Conservation (phyloP, 2,329 filamentous ascomycete species). For the Apiospora pterosperma region DNA sequence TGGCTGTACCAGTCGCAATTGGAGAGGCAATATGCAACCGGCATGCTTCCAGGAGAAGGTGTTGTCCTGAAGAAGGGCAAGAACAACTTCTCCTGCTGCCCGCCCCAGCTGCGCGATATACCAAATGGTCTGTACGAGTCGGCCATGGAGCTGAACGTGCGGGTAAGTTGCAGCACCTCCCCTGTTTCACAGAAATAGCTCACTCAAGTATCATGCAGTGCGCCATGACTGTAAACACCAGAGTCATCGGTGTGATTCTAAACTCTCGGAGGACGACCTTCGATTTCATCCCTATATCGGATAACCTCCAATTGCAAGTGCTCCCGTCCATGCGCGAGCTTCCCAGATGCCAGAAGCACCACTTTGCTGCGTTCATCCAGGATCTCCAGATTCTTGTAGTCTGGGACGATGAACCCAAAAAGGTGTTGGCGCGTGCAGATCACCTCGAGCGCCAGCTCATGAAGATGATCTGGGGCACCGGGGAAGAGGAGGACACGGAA, state of each 20-base stretch:
- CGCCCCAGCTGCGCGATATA: constrained; percentile 32
- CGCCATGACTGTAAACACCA: constrained; percentile 66
- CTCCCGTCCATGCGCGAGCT: constrained; percentile 55
- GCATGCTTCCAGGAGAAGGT: constrained; percentile 33
- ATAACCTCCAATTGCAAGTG: constrained; percentile 59
- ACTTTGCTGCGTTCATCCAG: constrained; percentile 62
- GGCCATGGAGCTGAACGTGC: constrained; percentile 35
- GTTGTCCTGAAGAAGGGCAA: constrained; percentile 37
- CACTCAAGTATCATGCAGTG: constrained; percentile 35
- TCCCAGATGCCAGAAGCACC: constrained; percentile 59
- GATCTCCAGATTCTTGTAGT: constrained; percentile 57
- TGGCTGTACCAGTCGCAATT: constrained; percentile 61
- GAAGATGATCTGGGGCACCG: constrained; percentile 53
- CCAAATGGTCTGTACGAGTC: constrained; percentile 32
- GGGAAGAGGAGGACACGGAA: constrained; percentile 36
- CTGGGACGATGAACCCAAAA: constrained; percentile 60
- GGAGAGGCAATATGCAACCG: constrained; percentile 40
- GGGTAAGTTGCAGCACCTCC: constrained; percentile 24
- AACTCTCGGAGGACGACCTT: constrained; percentile 38
- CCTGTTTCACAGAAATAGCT: not conserved
- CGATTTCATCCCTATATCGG: constrained; percentile 55
- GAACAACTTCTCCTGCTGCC: constrained; percentile 35
- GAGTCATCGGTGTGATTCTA: constrained; percentile 59
- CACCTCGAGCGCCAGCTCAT: constrained; percentile 52
- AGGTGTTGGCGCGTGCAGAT: constrained; percentile 48